A percentile compares a stretch with the other conserved stretches of the same genome.
These are phyloP conservation scores for Cyclotella baltica DNA, from an alignment of 108 stramenopile species.

Conservation along the genomic window DNA sequence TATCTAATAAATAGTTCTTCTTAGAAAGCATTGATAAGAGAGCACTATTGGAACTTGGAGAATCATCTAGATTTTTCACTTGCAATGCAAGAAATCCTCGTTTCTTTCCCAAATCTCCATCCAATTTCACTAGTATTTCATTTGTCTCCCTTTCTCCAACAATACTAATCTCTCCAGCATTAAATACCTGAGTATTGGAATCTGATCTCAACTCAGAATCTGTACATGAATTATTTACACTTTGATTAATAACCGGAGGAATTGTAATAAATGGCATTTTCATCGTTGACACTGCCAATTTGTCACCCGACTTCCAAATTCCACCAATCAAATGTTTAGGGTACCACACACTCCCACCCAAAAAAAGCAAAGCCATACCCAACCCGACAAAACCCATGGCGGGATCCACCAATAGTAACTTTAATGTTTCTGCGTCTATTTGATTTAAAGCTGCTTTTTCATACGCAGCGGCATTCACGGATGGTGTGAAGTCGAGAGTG, in stretches of 20 bases:
- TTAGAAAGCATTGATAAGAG: constrained; percentile 19
- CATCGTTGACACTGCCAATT: constrained; percentile 38
- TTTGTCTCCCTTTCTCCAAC: constrained; percentile 37
- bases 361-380: constrained; percentile 38
- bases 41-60: background rate
- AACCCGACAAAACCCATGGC: constrained; percentile 61
- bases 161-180: constrained; percentile 36
- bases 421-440: constrained; percentile 40
- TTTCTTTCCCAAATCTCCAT: constrained; percentile 45
- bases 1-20: constrained; percentile 49
- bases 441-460: constrained; percentile 41
- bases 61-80: constrained; percentile 11
- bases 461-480: constrained; percentile 53
- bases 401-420: constrained; percentile 51
- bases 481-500: constrained; percentile 56
- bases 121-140: constrained; percentile 47
- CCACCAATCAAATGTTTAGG: constrained; percentile 45
- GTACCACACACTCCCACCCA: constrained; percentile 38
- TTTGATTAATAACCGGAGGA: constrained; percentile 32
- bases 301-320: constrained; percentile 35
- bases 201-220: constrained; percentile 37
- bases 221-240: constrained; percentile 33
- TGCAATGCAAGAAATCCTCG: constrained; percentile 46
- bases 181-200: constrained; percentile 31
- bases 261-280: constrained; percentile 43